phyloP scores from a whole-genome alignment of 2,329 filamentous ascomycete genomes.

The Aspergillus novoparasiticus region DNA sequence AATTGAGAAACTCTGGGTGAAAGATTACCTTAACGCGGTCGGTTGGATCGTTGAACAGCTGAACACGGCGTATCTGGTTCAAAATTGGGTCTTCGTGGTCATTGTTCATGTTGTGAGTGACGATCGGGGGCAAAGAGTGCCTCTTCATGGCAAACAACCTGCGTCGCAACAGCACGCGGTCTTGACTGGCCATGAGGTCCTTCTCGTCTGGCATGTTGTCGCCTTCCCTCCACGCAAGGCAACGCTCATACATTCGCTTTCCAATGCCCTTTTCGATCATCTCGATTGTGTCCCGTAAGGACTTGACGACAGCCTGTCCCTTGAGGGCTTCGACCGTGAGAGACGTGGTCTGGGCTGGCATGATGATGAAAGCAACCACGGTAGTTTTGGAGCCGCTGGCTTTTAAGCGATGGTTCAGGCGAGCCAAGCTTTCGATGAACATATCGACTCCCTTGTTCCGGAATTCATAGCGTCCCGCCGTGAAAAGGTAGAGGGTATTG shows the following conservation, averaged over 20 bases:
- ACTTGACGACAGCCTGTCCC: slow-evolving; percentile 96
- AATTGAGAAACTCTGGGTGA: slow-evolving; percentile 97
- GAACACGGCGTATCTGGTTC: slow-evolving; percentile 92
- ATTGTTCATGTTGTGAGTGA: slow-evolving; percentile 98
- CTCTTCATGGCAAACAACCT: slow-evolving; percentile 97
- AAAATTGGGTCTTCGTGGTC: slow-evolving; percentile 90
- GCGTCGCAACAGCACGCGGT: slow-evolving; percentile 87
- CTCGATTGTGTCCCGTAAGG: slow-evolving; percentile 86
- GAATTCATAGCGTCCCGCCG: slow-evolving; percentile 94
- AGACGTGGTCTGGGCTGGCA: slow-evolving; percentile 95
- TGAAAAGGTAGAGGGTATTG: slow-evolving; percentile 98
- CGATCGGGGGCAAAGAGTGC: slow-evolving; percentile 84
- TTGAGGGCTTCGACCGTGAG: slow-evolving; percentile 94
- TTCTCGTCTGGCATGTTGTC: slow-evolving; percentile 94
- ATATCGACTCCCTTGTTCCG: slow-evolving; percentile 98
- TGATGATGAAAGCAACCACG: slow-evolving; percentile 96
- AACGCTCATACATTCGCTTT: slow-evolving; percentile 90
- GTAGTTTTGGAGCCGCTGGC: slow-evolving; percentile 82
- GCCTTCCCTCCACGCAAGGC: slow-evolving; percentile 92
- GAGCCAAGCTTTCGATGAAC: slow-evolving; percentile 96
- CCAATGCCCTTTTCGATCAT: slow-evolving; percentile 92
- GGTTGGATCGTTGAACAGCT: slow-evolving; percentile 93
- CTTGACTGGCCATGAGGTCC: slow-evolving; percentile 87
- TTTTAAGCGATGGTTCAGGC: slow-evolving; percentile 93
- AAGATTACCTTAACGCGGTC: slow-evolving; percentile 98